Conservation (phyloP, 2,329 filamentous ascomycete genomes). For the Diaporthe sp. region DNA sequence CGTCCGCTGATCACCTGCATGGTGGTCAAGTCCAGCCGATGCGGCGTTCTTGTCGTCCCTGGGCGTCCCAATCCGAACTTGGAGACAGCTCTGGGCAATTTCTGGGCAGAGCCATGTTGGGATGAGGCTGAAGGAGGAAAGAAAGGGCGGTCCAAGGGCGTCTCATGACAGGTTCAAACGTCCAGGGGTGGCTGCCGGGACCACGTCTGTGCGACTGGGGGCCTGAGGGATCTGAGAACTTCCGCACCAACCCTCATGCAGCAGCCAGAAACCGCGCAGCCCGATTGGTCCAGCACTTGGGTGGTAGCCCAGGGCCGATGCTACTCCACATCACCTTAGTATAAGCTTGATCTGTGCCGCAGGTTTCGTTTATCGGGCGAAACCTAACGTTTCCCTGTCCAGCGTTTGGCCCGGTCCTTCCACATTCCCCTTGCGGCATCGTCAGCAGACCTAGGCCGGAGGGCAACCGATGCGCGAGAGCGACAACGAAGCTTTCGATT, state of each 20-base stretch:
- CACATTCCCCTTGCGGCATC: slow-evolving; percentile 17
- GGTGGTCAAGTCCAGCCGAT: slow-evolving; percentile 26
- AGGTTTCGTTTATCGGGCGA: slow-evolving; percentile 37
- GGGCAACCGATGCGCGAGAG: slow-evolving; percentile 1
- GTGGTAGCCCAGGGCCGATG: neutral
- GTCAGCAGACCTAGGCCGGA: neutral
- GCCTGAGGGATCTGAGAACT: neutral
- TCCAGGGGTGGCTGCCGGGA: neutral
- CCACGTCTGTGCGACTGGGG: neutral
- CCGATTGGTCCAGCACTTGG: slow-evolving; percentile 30
- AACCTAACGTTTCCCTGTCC: slow-evolving; percentile 4
- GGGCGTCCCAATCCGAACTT: slow-evolving; percentile 16
- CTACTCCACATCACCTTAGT: neutral
- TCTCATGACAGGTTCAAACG: slow-evolving; percentile 22
- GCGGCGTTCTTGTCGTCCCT: slow-evolving; percentile 8
- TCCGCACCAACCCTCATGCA: neutral
- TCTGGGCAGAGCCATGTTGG: neutral
- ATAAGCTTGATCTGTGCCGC: slow-evolving; percentile 12
- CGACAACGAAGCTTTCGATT: neutral
- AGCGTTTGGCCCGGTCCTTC: slow-evolving; percentile 27
- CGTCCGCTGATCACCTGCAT: slow-evolving; percentile 5
- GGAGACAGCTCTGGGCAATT: slow-evolving; percentile 33
- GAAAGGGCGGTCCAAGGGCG: slow-evolving; percentile 11
- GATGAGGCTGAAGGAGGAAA: slow-evolving; percentile 22
- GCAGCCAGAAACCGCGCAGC: neutral